A percentile compares a stretch with the other conserved stretches of the same genome.
Evolutionary conservation across 768 basidiomycete genomes (phyloP).

Genomic region (Hericium coralloides): DNA sequence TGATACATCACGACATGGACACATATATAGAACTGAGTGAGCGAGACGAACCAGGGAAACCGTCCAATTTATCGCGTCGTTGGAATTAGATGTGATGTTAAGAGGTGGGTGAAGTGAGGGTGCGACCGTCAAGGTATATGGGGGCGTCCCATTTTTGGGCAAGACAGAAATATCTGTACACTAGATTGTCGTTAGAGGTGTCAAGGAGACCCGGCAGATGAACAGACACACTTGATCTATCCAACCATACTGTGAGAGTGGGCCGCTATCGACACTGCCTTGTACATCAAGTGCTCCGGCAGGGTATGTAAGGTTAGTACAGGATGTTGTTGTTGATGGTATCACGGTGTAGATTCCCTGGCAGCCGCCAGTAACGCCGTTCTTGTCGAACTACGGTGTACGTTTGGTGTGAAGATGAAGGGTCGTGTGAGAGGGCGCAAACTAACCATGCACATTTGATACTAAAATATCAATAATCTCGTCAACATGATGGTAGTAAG

Average conservation of each 20-base stretch:
- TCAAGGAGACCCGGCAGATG: not conserved
- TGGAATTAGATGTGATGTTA: constrained; percentile 40
- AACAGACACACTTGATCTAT: constrained; percentile 34
- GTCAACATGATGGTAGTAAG: no score
- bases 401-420: not conserved
- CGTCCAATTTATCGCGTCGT: constrained; percentile 46
- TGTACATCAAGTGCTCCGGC: constrained; percentile 35
- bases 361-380: constrained; percentile 53
- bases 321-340: constrained; percentile 32
- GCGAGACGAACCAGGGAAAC: constrained; percentile 26
- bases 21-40: not conserved
- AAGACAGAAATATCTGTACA: constrained; percentile 49
- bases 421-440: not conserved
- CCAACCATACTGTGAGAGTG: constrained; percentile 54
- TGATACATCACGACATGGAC: not conserved
- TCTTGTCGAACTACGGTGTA: constrained; percentile 39
- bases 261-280: constrained; percentile 35
- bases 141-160: constrained; percentile 49
- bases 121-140: constrained; percentile 52
- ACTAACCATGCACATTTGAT: constrained; percentile 60
- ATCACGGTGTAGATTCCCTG: constrained; percentile 51
- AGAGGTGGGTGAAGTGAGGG: constrained; percentile 53
- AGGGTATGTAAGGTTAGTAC: constrained; percentile 40
- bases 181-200: constrained; percentile 20
- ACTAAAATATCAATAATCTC: constrained; percentile 25